Conservation (phyloP, 257 asterid species). For the Solanum sitiens region DNA sequence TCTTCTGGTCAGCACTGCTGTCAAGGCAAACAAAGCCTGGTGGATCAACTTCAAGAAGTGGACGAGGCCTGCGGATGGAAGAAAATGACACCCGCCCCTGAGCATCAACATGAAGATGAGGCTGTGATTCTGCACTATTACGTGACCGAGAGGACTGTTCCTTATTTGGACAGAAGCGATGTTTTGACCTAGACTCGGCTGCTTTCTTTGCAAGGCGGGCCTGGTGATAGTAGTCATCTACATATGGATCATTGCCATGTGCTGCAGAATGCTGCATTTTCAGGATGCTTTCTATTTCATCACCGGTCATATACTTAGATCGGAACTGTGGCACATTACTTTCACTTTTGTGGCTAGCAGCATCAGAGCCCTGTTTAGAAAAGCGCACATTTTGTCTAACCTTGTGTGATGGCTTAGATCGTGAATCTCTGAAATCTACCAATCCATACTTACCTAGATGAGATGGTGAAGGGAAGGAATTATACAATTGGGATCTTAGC, state of each 20-base stretch:
- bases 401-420: slow-evolving; percentile 5
- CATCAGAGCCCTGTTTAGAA: slow-evolving; percentile 10
- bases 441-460: slow-evolving; percentile 37
- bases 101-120: slow-evolving; percentile 24
- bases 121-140: slow-evolving; percentile 8
- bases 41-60: slow-evolving; percentile 22
- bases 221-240: slow-evolving; percentile 22
- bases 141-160: slow-evolving; percentile 12
- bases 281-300: slow-evolving; percentile 21
- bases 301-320: slow-evolving; percentile 23
- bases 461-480: slow-evolving; percentile 61
- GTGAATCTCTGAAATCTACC: slow-evolving; percentile 9
- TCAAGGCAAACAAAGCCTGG: slow-evolving; percentile 4
- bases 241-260: slow-evolving; percentile 19
- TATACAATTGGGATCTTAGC: slow-evolving; percentile 47
- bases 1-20: slow-evolving; percentile 5
- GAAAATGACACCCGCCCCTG: slow-evolving; percentile 21
- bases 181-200: slow-evolving; percentile 6
- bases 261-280: slow-evolving; percentile 20
- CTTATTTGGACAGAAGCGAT: slow-evolving; percentile 13
- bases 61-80: slow-evolving; percentile 21
- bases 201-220: slow-evolving; percentile 18
- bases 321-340: slow-evolving; percentile 10
- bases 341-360: slow-evolving; percentile 6
- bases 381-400: slow-evolving; percentile 9